Conservation (phyloP, 768 basidiomycete species). For the Trametes cingulata region DNA sequence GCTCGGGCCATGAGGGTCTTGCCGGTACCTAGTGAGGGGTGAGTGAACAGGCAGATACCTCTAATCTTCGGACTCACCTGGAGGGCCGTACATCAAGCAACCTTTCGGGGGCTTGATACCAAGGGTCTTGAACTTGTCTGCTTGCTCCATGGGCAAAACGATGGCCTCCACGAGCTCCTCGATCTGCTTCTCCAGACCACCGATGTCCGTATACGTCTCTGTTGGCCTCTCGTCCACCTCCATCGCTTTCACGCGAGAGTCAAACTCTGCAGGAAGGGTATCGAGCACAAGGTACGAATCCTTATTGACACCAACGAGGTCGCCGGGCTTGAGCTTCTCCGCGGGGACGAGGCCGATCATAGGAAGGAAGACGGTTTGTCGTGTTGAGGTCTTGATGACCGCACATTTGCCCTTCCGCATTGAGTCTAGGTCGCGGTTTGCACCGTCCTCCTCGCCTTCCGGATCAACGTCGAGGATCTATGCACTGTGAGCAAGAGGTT, state of each 20-base stretch:
- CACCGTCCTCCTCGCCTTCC: slow-evolving; percentile 91
- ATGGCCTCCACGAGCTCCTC: slow-evolving; percentile 98
- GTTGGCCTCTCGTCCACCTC: slow-evolving; percentile 98
- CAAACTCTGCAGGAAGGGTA: slow-evolving; percentile 94
- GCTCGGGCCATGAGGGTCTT: slow-evolving; percentile 98
- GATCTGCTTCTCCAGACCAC: slow-evolving; percentile 98
- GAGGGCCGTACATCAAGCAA: slow-evolving; percentile 98
- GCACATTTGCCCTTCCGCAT: slow-evolving; percentile 98
- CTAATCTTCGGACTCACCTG: slow-evolving; percentile 58
- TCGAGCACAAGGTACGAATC: slow-evolving; percentile 98
- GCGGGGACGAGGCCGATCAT: slow-evolving; percentile 96
- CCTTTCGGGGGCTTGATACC: slow-evolving; percentile 98
- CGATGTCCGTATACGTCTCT: slow-evolving; percentile 96
- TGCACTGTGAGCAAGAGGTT: neutral
- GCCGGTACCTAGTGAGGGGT: slow-evolving; percentile 67
- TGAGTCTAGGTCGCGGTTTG: slow-evolving; percentile 93
- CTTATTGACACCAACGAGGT: slow-evolving; percentile 98
- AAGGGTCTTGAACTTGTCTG: slow-evolving; percentile 97
- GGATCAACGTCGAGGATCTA: slow-evolving; percentile 95
- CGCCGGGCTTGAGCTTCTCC: slow-evolving; percentile 84
- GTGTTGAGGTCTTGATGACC: slow-evolving; percentile 97
- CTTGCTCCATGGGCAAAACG: slow-evolving; percentile 97
- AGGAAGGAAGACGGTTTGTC: slow-evolving; percentile 98
- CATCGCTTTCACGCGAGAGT: slow-evolving; percentile 99
- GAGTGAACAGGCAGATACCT: neutral